These are phyloP conservation scores for Colletotrichum ledebouriae DNA, from an alignment of 2,329 filamentous ascomycete genomes.

Conservation along the genomic window DNA sequence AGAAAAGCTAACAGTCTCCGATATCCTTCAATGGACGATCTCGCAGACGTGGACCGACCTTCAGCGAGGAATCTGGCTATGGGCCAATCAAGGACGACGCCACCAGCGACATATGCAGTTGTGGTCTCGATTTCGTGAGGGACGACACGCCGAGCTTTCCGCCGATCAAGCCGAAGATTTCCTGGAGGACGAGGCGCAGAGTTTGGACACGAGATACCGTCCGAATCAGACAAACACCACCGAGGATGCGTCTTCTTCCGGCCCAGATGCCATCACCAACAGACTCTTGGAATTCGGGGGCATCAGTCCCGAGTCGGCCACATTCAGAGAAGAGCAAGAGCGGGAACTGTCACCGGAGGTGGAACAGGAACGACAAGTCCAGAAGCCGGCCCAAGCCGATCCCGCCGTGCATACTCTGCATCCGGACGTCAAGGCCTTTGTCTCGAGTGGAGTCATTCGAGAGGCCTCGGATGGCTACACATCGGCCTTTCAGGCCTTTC, in stretches of 20 bases:
- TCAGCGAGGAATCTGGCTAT: slow-evolving; percentile 66
- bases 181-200: slow-evolving; percentile 68
- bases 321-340: slow-evolving; percentile 76
- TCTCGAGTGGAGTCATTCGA: slow-evolving; percentile 51
- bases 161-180: slow-evolving; percentile 56
- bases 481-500: slow-evolving; percentile 61
- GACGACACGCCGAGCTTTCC: slow-evolving; percentile 40
- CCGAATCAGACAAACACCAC: slow-evolving; percentile 45
- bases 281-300: slow-evolving; percentile 55
- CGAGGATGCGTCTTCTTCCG: background rate
- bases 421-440: slow-evolving; percentile 56
- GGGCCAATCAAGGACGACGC: slow-evolving; percentile 70
- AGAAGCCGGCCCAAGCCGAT: slow-evolving; percentile 58
- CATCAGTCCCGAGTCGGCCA: slow-evolving; percentile 49
- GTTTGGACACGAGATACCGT: slow-evolving; percentile 65
- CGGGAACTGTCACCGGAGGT: slow-evolving; percentile 75
- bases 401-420: slow-evolving; percentile 60
- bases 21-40: slow-evolving; percentile 73
- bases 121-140: slow-evolving; percentile 46
- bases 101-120: slow-evolving; percentile 58
- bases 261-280: slow-evolving; percentile 7
- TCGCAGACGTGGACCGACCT: slow-evolving; percentile 67
- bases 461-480: slow-evolving; percentile 51
- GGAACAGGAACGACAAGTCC: slow-evolving; percentile 69
- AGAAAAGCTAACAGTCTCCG: slow-evolving; percentile 42